These are phyloP conservation scores for Nemophila menziesii DNA, from an alignment of 257 asterid species.

Conservation along the genomic window DNA sequence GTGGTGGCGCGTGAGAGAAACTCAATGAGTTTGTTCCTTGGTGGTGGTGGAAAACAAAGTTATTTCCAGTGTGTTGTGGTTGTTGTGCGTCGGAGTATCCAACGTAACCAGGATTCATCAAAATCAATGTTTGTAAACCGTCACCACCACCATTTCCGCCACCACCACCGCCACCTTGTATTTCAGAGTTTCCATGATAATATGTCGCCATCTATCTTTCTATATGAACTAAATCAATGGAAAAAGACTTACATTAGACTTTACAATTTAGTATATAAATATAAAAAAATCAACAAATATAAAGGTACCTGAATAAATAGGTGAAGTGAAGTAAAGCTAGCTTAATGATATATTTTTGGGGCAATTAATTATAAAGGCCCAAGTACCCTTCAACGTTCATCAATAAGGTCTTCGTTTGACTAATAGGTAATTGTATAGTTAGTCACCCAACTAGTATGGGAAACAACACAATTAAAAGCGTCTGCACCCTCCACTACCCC, in stretches of 20 bases:
- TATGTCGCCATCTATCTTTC: conserved; percentile 29
- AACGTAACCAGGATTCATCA: conserved; percentile 56
- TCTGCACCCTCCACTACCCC: no score
- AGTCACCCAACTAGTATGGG: no score
- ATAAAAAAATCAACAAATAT: not conserved
- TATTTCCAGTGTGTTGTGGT: conserved; percentile 16
- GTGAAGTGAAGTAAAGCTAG: no score
- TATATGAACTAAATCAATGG: conserved; percentile 1
- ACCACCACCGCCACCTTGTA: conserved; percentile 43
- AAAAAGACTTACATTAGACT: conserved; percentile 14
- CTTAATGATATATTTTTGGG: no score
- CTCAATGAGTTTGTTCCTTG: conserved; percentile 13
- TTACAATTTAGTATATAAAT: conserved; percentile 1
- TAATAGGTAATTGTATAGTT: no score
- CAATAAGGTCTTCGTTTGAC: no score
- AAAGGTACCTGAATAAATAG: not conserved
- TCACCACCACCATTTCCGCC: conserved; percentile 37
- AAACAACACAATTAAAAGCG: no score
- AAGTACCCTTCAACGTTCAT: no score
- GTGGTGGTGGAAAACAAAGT: conserved; percentile 21
- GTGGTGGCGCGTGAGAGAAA: conserved; percentile 27
- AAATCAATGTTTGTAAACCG: conserved; percentile 57
- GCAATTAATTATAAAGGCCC: no score
- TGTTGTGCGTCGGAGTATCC: conserved; percentile 28
- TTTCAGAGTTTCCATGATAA: conserved; percentile 52